Base-by-base conservation (phyloP, 2,329 filamentous ascomycete species). In the Rhynchosporium secalis region DNA sequence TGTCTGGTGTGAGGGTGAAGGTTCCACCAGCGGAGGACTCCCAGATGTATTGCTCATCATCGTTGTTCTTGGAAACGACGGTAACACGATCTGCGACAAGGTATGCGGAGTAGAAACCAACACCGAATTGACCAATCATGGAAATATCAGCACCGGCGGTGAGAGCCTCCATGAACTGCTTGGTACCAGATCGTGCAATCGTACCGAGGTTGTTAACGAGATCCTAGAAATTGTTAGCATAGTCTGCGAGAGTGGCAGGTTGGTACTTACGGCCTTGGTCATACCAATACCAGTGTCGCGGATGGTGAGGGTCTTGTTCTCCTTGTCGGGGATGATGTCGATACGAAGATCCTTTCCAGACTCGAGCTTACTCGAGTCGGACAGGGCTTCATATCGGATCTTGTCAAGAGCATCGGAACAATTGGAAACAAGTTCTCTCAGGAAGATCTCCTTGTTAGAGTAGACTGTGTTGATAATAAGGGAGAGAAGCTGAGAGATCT, bases 381-480 rank as follows among this genome's bases (percentile, higher is more conserved):
- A 96, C 74, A 99, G 87, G 72, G 95, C 87, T 86, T 97, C 92
- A 86, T 99, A 99, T 79, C 95, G 90, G 80, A 99, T 96, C 90
- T 99, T 99, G 90, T 99, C 95, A 74, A 99, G 87, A 66, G 95
- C 95, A 89, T 99, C 95, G 75, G 94, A 98, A 77, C 90, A 89
- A 83, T 99, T 99, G 83, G 95, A 98, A 76, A 99, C 91, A 74
- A 99, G 78, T 83, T 99, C 95, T 89, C 95, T 86, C 75, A 99
- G 83, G 89, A 99, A 99, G 78, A 99, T 98, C 83, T 98, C 95
- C 87, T 99, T 99, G 90, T 99, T 99, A 74, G 93, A 97, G 87
- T 98, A 99, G 84, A 99, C 95, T 72, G 95, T 98, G 91, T 99
- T 99, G 87, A 99, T 99, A 83, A 99, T 99, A 79, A 99, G 91